These are phyloP conservation scores for Phaeotremella fagi DNA, from an alignment of 768 basidiomycete genomes.

Conservation along the genomic window DNA sequence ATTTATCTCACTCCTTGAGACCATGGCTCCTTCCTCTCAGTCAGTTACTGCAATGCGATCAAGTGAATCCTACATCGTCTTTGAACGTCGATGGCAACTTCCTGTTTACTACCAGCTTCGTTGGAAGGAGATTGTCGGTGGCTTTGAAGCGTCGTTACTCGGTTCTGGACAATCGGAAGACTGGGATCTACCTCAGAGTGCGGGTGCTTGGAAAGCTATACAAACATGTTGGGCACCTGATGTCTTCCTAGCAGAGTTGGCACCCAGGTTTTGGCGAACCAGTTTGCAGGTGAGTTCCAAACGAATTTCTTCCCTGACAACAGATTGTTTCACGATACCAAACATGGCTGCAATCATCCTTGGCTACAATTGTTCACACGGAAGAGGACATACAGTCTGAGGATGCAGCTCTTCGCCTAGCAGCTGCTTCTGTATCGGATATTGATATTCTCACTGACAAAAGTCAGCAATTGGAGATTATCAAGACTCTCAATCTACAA, in stretches of 20 bases:
- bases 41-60: constrained; percentile 67
- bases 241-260: constrained; percentile 75
- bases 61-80: constrained; percentile 65
- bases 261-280: constrained; percentile 82
- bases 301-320: background rate
- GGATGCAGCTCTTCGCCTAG: constrained; percentile 30
- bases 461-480: constrained; percentile 51
- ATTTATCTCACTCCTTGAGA: constrained; percentile 77
- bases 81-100: constrained; percentile 87
- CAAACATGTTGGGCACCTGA: constrained; percentile 79
- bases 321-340: constrained; percentile 77
- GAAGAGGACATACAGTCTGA: constrained; percentile 51
- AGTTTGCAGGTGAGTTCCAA: constrained; percentile 68
- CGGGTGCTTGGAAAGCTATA: constrained; percentile 67
- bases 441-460: constrained; percentile 58
- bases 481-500: constrained; percentile 1
- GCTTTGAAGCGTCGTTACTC: constrained; percentile 55
- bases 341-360: constrained; percentile 65
- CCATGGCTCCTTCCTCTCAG: constrained; percentile 68
- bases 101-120: constrained; percentile 94
- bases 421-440: constrained; percentile 53
- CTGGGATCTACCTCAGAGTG: constrained; percentile 56
- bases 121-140: constrained; percentile 86
- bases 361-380: constrained; percentile 32
- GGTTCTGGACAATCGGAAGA: constrained; percentile 9